phyloP scores from a whole-genome alignment of 2,329 filamentous ascomycete species.

The Ceratocystiopsis sp. region DNA sequence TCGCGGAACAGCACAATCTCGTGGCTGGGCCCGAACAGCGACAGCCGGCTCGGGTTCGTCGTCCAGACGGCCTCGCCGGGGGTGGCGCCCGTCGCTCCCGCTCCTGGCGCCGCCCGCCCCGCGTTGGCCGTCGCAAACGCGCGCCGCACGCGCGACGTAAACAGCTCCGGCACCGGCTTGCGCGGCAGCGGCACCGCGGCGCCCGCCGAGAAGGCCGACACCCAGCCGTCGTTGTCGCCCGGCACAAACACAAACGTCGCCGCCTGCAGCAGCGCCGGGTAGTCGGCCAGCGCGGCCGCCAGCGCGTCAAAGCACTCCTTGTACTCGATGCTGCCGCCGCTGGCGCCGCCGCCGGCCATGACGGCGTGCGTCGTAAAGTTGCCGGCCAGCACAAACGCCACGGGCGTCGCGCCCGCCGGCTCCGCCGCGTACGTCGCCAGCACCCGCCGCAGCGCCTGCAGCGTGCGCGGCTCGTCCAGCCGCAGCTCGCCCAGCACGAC shows the following conservation, averaged over 20 bases:
- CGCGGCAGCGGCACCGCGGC: conserved; percentile 53
- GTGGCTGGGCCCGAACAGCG: conserved; percentile 72
- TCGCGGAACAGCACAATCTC: conserved; percentile 81
- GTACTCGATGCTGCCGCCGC: conserved; percentile 75
- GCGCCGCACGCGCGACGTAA: conserved; percentile 71
- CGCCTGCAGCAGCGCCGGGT: conserved; percentile 58
- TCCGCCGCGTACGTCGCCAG: conserved; percentile 56
- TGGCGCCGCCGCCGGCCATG: conserved; percentile 46
- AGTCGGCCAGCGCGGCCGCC: conserved; percentile 68
- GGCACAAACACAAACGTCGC: conserved; percentile 87
- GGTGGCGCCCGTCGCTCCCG: conserved; percentile 12
- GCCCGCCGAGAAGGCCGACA: conserved; percentile 65
- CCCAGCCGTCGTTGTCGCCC: conserved; percentile 96
- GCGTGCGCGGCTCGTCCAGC: conserved; percentile 65
- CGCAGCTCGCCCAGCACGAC: conserved; percentile 76
- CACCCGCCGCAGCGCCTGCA: conserved; percentile 67
- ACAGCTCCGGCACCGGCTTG: conserved; percentile 65
- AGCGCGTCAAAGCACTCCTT: conserved; percentile 91
- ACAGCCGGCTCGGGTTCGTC: conserved; percentile 67
- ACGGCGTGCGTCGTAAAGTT: conserved; percentile 59
- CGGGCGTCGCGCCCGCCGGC: conserved; percentile 46
- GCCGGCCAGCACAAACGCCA: conserved; percentile 69
- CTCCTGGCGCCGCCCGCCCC: conserved; percentile 35
- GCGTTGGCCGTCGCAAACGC: conserved; percentile 65
- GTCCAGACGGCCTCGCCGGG: conserved; percentile 68